Base-by-base conservation (phyloP, 106 monocot genomes). In the Narthecium ossifragum region DNA sequence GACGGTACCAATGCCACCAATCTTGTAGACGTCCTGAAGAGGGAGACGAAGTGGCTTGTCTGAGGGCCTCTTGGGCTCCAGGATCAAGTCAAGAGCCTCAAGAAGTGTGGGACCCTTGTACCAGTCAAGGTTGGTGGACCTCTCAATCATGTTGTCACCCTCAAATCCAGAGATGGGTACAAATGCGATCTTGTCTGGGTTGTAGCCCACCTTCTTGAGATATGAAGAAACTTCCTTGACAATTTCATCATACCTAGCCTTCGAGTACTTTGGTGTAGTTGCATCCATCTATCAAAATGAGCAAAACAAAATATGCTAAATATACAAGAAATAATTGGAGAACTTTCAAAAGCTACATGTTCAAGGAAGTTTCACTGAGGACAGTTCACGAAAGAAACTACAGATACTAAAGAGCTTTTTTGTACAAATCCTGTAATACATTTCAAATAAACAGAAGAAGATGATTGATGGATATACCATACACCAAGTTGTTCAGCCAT, bases 141-240 rank as follows among this genome's bases (percentile, higher is more conserved):
- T 65, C 62, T 80, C 80, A 52, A 80, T 80, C 80, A 80, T 80
- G 75, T 80, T 80, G 51, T 80, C 80, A 22, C 80, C 80, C 61
- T 80, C 80, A 21, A 80, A 80, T 6, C 80, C 80, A 57, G 80
- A 80, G 66, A 80, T 80, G 50, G 80, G 80, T 7, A 80, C 80
- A 17, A 80, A 80, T 0, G 75, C 65, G 28, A 80, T 80, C 53
- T 80, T 80, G 17, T 80, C 80, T 12, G 80, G 80, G 70, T 80
- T 80, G 75, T 80, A 80, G 1, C 80, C 80, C 8, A 80, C 80
- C 80, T 75, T 80, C 75, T 75, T 80, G 30, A 80, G 70, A 57
- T 80, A 80, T 25, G 80, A 80, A 45, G 75, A 61, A 17, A 80
- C 80, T 53, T 80, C 80, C 70, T 80, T 80, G 0, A 80, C 62